Evolutionary conservation across 1,284 basidiomycete species (phyloP), one percentile per base, ranked within the genome.

Genomic region (Ceratobasidium theobromae): DNA sequence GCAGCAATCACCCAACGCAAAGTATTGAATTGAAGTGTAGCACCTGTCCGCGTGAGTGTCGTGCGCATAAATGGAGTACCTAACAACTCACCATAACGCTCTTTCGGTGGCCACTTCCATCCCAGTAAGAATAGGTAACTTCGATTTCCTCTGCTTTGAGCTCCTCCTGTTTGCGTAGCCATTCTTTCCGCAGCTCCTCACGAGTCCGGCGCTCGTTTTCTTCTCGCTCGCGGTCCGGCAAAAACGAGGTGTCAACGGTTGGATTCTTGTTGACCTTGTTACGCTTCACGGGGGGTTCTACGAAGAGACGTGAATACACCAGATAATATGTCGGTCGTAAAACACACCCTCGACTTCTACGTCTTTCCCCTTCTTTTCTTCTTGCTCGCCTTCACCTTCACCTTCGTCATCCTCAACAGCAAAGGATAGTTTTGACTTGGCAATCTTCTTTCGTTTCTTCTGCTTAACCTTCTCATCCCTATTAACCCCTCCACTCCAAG

Each of bases 111-210:
- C 97, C 97, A 72, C 89, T 95, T 3, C 96, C 96, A 74, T 99
- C 96, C 97, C 97, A 99, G 77, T 89, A 99, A 0, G 94, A 97
- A 75, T 98, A 99, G 0, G 88, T 88, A 70, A 98, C 84, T 75
- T 96, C 93, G 65, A 98, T 90, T 27, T 93, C 89, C 72, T 96
- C 95, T 45, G 83, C 79, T 78, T 97, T 98, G 72, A 91, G 84
- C 41, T 87, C 82, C 70, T 95, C 94, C 73, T 99, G 96, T 74
- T 87, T 89, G 67, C 80, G 80, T 33, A 98, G 79, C 94, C 95
- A 99, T 74, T 97, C 87, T 70, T 94, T 84, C 3, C 96, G 83
- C 38, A 99, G 81, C 65, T 89, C 84, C 75, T 99, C 96, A 32
- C 97, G 82, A 75, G 95, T 88, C 52, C 84, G 83, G 5, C 94